Conservation (phyloP, 2,329 filamentous ascomycete species). For the Colletotrichum camelliae region DNA sequence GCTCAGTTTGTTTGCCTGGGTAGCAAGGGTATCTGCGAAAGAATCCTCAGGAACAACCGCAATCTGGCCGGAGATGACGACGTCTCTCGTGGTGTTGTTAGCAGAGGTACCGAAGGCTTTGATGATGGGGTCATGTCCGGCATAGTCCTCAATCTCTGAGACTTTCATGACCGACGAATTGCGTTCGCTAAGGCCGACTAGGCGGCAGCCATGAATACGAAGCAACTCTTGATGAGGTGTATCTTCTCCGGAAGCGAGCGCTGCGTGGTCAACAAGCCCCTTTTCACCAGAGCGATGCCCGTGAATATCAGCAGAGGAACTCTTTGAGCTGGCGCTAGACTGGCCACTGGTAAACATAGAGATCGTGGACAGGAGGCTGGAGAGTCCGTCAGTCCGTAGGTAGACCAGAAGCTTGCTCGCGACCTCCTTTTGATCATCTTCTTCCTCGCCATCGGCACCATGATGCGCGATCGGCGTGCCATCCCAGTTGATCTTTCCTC, state of each 20-base stretch:
- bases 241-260: background rate
- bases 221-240: slow-evolving; percentile 51
- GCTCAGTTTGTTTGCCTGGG: slow-evolving; percentile 66
- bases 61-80: slow-evolving; percentile 76
- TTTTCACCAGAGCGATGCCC: background rate
- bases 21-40: slow-evolving; percentile 73
- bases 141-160: slow-evolving; percentile 72
- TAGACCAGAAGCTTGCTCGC: background rate
- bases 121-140: slow-evolving; percentile 74
- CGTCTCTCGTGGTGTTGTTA: slow-evolving; percentile 60
- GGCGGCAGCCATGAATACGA: slow-evolving; percentile 80
- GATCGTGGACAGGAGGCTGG: slow-evolving; percentile 85
- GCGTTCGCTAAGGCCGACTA: slow-evolving; percentile 81
- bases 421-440: slow-evolving; percentile 29
- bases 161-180: slow-evolving; percentile 87
- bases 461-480: slow-evolving; percentile 32
- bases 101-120: slow-evolving; percentile 75
- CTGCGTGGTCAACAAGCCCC: slow-evolving; percentile 11
- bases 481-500: slow-evolving; percentile 83
- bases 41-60: slow-evolving; percentile 73
- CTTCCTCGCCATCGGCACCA: slow-evolving; percentile 36
- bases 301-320: background rate
- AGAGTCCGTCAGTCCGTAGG: slow-evolving; percentile 67
- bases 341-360: slow-evolving; percentile 65
- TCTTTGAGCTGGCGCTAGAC: background rate